Evolutionary conservation across 176 grass and related monocot genomes (phyloP).

Genomic region (Melocanna baccifera): DNA sequence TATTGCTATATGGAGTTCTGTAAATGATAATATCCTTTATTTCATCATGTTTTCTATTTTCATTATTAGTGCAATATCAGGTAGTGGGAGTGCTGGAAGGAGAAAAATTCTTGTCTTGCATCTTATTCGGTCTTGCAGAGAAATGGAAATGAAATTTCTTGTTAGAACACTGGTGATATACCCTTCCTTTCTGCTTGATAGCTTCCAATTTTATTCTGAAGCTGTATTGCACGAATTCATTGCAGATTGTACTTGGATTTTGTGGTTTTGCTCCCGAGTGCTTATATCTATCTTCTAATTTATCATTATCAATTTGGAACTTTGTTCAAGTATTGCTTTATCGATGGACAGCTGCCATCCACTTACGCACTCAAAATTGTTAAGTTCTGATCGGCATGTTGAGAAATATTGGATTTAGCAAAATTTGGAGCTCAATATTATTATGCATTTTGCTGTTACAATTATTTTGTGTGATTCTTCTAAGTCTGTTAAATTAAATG

Average conservation of each 20-base stretch:
- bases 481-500: constrained; percentile 16
- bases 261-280: constrained; percentile 34
- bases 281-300: constrained; percentile 20
- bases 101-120: constrained; percentile 80
- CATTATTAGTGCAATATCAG: constrained; percentile 66
- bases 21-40: constrained; percentile 7
- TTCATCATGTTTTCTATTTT: constrained; percentile 27
- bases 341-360: not conserved
- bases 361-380: not conserved
- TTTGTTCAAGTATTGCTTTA: constrained; percentile 8
- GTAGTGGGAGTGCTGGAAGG: constrained; percentile 72
- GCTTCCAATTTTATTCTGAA: constrained; percentile 18
- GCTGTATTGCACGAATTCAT: not conserved
- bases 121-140: constrained; percentile 90
- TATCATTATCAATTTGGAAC: constrained; percentile 10
- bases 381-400: not conserved
- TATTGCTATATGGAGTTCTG: not conserved
- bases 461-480: constrained; percentile 7
- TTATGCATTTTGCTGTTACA: constrained; percentile 4
- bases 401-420: not conserved
- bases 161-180: constrained; percentile 83
- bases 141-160: constrained; percentile 97
- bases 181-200: constrained; percentile 26
- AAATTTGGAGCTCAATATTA: not conserved
- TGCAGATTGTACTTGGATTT: constrained; percentile 9